Evolutionary conservation across 78 protist species (phyloP).

Genomic region (Cavenderia fasciculata): DNA sequence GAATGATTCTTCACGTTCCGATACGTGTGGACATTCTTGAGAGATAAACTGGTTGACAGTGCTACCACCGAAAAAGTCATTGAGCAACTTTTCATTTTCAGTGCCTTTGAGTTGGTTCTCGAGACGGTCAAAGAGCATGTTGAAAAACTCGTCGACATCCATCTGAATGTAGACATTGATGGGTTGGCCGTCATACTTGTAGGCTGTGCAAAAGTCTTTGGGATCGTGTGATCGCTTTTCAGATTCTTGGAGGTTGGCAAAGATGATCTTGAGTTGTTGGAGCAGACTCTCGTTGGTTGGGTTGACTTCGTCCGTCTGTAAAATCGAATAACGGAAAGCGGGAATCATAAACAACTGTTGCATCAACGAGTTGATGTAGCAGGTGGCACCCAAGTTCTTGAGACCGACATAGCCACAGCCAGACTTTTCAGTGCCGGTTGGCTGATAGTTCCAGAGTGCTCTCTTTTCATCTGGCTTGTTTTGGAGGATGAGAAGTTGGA

Average conservation of each 20-base stretch:
- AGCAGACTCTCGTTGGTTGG: slow-evolving; percentile 33
- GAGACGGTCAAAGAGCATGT: slow-evolving; percentile 72
- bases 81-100: slow-evolving; percentile 45
- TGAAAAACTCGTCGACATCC: slow-evolving; percentile 88
- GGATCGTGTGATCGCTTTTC: slow-evolving; percentile 84
- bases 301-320: slow-evolving; percentile 34
- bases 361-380: slow-evolving; percentile 91
- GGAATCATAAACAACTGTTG: slow-evolving; percentile 89
- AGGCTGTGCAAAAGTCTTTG: slow-evolving; percentile 61
- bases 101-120: slow-evolving; percentile 76
- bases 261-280: slow-evolving; percentile 75
- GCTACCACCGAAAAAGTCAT: slow-evolving; percentile 81
- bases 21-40: slow-evolving; percentile 77
- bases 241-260: slow-evolving; percentile 82
- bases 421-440: slow-evolving; percentile 79
- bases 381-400: slow-evolving; percentile 92
- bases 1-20: slow-evolving; percentile 85
- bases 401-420: slow-evolving; percentile 90
- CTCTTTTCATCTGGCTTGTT: slow-evolving; percentile 59
- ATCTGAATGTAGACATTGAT: slow-evolving; percentile 73
- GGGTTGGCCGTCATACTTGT: slow-evolving; percentile 83
- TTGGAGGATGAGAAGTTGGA: not conserved
- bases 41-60: slow-evolving; percentile 80
- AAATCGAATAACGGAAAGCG: slow-evolving; percentile 69
- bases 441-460: slow-evolving; percentile 71